A percentile compares a stretch with the other conserved stretches of the same genome.
Evolutionary conservation across 2,329 filamentous ascomycete species (phyloP).

Genomic region (Aspergillus fumigatiaffinis): DNA sequence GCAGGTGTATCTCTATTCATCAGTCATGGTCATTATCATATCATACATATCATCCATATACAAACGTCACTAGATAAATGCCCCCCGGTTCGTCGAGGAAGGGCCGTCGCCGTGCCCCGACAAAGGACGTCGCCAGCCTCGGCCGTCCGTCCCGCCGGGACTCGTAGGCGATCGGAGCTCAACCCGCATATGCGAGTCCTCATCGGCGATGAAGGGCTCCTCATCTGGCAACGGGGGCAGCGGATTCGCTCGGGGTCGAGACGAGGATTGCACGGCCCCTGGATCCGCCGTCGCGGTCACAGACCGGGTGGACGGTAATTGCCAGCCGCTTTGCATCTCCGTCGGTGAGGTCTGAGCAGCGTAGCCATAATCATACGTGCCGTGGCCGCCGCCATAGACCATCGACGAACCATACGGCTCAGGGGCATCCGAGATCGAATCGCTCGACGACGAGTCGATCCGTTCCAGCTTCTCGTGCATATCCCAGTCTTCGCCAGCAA

Average conservation of each 20-base stretch:
- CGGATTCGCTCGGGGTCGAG: slow-evolving; percentile 26
- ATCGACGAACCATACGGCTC: slow-evolving; percentile 15
- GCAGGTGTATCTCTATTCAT: not conserved
- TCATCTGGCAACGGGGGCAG: slow-evolving; percentile 32
- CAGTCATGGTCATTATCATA: slow-evolving; percentile 2
- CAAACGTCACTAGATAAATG: slow-evolving; percentile 10
- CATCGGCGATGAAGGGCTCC: slow-evolving; percentile 10
- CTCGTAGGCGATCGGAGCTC: slow-evolving; percentile 4
- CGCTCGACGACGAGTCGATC: slow-evolving; percentile 15
- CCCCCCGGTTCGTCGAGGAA: not conserved
- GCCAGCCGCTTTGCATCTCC: slow-evolving; percentile 10
- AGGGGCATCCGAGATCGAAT: slow-evolving; percentile 11
- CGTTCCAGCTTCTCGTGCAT: slow-evolving; percentile 29
- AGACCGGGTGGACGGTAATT: slow-evolving; percentile 2
- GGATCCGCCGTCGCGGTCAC: not conserved
- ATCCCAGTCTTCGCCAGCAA: slow-evolving; percentile 17
- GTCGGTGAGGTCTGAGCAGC: not conserved
- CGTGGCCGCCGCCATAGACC: slow-evolving; percentile 23
- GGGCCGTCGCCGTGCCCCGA: not conserved
- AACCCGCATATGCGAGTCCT: slow-evolving; percentile 4
- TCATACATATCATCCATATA: slow-evolving; percentile 6
- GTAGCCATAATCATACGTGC: not conserved
- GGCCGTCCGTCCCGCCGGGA: slow-evolving; percentile 7
- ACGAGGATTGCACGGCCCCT: not conserved
- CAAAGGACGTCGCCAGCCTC: slow-evolving; percentile 28